Evolutionary conservation across 1,284 basidiomycete genomes (phyloP).

Genomic region (Cutaneotrichosporon mucoides): DNA sequence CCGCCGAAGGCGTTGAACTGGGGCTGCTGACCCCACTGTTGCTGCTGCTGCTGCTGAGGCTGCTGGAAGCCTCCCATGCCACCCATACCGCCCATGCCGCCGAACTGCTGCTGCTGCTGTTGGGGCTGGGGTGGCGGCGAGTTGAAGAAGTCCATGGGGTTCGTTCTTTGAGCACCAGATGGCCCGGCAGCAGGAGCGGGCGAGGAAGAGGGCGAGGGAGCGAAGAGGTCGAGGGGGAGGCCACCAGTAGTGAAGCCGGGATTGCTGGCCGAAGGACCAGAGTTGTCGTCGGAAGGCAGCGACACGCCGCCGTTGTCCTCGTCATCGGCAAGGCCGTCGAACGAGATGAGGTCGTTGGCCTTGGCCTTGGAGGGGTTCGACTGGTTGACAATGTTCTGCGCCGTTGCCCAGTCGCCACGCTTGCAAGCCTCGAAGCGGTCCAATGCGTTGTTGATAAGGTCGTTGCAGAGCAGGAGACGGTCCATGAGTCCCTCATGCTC

Average conservation of each 20-base stretch:
- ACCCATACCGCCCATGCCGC: background rate
- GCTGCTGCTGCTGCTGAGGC: conserved; percentile 5
- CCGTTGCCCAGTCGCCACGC: conserved; percentile 67
- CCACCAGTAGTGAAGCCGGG: conserved; percentile 39
- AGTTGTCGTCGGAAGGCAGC: conserved; percentile 30
- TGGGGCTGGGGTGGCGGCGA: conserved; percentile 13
- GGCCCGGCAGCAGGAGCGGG: conserved; percentile 16
- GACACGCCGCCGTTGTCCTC: conserved; percentile 33
- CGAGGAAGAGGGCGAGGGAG: conserved; percentile 36
- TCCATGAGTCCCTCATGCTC: conserved; percentile 82
- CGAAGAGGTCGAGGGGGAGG: conserved; percentile 49
- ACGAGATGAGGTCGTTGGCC: conserved; percentile 46
- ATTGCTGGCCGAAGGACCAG: conserved; percentile 21
- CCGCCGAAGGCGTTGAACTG: background rate
- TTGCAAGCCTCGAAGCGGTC: conserved; percentile 88
- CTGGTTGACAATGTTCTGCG: conserved; percentile 16
- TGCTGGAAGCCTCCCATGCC: conserved; percentile 1
- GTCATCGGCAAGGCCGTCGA: conserved; percentile 49
- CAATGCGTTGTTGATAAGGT: conserved; percentile 91
- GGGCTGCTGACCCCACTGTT: background rate
- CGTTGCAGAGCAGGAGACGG: conserved; percentile 91
- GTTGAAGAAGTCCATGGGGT: conserved; percentile 49
- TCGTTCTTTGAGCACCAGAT: conserved; percentile 22
- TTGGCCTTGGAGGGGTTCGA: background rate
- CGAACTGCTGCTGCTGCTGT: conserved; percentile 7